Evolutionary conservation across 192 early-diverging fungal species (phyloP), one percentile per base, ranked within the genome.

Genomic region (Entophlyctis luteolus): DNA sequence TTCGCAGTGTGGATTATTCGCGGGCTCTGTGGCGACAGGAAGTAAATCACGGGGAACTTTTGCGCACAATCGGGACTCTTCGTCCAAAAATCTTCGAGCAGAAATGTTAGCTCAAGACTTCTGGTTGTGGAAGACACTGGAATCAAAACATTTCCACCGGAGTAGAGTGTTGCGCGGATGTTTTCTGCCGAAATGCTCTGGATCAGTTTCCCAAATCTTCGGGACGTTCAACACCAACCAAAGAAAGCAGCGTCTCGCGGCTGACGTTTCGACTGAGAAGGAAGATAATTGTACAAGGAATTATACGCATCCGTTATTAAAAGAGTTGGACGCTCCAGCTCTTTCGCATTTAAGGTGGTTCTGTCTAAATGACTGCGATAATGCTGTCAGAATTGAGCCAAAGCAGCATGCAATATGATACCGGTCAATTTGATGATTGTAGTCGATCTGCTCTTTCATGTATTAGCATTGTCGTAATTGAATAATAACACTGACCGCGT

Each of bases 281-380:
- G 10, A 87, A 86, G 67, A 87, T 33, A 84, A 35, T 76, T 71
- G 33, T 88, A 80, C 39, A 79, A 63, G 14, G 91, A 84, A 62
- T 93, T 93, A 59, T 85, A 89, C 10, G 92, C 79, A 69, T 93
- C 93, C n/a, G 95, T 94, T 46, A 99, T 96, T 72, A 99, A 81
- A 29, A 99, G 75, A 0, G 93, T 90, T 0, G 96, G 94, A 35
- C 88, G 78, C 47, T 78, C 75, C 35, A 99, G 81, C 5, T 89
- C 76, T 79, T 87, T 85, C 6, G 77, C 74, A 39, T 63, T 70
- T 18, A 92, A 67, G 3, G 86, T 82, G n/a, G 89, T 87, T 8
- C 84, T 83, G 55, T 90, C 88, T 65, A 92, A 76, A 83, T 94
- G 91, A 59, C 89, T 91, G 53, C 25, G 60, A 47, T 46, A 37